A percentile compares a stretch with the other conserved stretches of the same genome.
phyloP scores from a whole-genome alignment of 768 basidiomycete species.

The Gloeophyllum trabeum region DNA sequence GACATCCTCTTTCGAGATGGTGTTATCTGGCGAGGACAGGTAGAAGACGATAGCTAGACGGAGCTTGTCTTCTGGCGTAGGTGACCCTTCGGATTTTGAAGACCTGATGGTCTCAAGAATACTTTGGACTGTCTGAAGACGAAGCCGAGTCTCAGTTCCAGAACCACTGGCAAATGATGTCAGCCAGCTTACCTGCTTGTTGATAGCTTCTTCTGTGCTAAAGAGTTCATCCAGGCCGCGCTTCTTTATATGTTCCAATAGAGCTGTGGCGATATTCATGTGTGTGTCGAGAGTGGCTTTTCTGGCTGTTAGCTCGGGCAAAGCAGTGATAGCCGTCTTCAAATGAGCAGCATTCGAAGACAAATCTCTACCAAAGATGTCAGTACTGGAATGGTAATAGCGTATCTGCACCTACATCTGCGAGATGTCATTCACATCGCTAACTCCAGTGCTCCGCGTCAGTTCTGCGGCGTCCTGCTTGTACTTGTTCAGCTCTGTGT shows the following conservation, averaged over 20 bases:
- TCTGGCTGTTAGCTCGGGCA: conserved; percentile 92
- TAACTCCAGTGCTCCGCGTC: conserved; percentile 91
- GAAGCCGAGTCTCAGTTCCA: conserved; percentile 1
- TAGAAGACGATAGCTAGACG: conserved; percentile 94
- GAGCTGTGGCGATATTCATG: conserved; percentile 97
- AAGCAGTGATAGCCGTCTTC: conserved; percentile 93
- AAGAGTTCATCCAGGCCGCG: conserved; percentile 95
- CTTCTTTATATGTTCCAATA: conserved; percentile 91
- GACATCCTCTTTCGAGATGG: conserved; percentile 80
- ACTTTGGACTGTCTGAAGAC: conserved; percentile 51
- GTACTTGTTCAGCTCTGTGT: conserved; percentile 80
- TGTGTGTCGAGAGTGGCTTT: conserved; percentile 96
- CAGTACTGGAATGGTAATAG: background rate
- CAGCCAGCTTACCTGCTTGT: conserved; percentile 58
- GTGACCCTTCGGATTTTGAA: conserved; percentile 49
- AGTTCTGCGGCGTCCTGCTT: conserved; percentile 97
- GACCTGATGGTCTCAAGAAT: conserved; percentile 85
- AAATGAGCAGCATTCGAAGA: conserved; percentile 89
- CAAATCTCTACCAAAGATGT: conserved; percentile 48
- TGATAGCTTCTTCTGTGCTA: conserved; percentile 86
- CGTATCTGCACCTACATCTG: conserved; percentile 65
- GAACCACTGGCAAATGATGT: background rate
- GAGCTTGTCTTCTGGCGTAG: conserved; percentile 77
- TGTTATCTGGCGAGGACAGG: conserved; percentile 74
- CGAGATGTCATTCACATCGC: conserved; percentile 88